Base-by-base conservation (phyloP, 192 early-diverging fungal species). In the Coemansia sp. region DNA sequence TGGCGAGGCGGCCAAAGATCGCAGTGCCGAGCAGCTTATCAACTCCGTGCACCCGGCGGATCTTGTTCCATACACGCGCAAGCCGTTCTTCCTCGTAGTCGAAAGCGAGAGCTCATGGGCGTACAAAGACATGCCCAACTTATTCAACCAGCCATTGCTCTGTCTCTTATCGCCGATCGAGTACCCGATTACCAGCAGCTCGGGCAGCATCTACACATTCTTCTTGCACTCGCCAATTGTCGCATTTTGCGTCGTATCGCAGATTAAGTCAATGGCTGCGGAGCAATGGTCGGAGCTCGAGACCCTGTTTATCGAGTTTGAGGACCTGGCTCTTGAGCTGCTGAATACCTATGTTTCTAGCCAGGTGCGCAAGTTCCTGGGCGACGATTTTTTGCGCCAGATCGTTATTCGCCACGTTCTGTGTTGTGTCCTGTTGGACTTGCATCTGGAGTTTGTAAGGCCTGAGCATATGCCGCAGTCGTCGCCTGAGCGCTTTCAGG, bases 311-410 rank as follows among this genome's bases (percentile, higher is more conserved):
- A 50, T 38, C 11, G 71, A 71, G 59, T 37, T 77, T 17, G 75
- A 82, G 59, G 73, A 77, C 42, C 39, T 58, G 31, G 62, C 31
- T 14, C 36, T 74, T 11, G 76, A 77, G 29, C 63, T 77, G 38
- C 44, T 77, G 12, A 34, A 34, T 25, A 31, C 45, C 7, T 32
- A 70, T 8, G 64, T 48, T 23, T 62, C 57, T 23, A 50, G 82
- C n/a, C 57, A 19, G 31, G 78, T 83, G 70, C 85, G 85, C 50
- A 69, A 80, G 59, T 99, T 99, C 77, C 70, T 97, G 60, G 84
- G 92, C 53, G 97, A 98, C 78, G 94, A 95, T 58, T 98, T 97
- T 75, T 72, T 99, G 72, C 86, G 93, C 31, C 94, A 95, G 70
- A 91, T 99, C 68, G 85, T 96, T 41, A 87, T 93, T 7, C 88